Base-by-base conservation (phyloP, 1,284 basidiomycete species). In the Mycena sp. region DNA sequence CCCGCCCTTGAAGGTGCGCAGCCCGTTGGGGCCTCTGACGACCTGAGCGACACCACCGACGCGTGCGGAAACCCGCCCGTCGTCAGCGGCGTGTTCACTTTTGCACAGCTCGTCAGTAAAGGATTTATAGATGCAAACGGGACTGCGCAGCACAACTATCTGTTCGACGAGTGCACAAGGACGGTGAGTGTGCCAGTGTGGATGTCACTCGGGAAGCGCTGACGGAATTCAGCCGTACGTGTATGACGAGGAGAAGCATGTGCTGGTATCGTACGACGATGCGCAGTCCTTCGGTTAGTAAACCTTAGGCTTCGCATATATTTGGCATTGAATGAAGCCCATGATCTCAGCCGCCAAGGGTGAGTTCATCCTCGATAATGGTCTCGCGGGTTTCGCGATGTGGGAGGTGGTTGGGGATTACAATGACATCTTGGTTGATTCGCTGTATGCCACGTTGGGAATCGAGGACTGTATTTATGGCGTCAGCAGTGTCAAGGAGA, bases 361-460 rank as follows among this genome's bases (percentile, higher is more conserved):
- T 14, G 70, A 77, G 26, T 90, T 80, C 70, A 86, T 91, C 69
- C 80, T 79, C 58, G 67, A 73, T 14, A 69, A 74, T 16, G 82
- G 80, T 10, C 77, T 91, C n/a, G 80, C 74, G 28, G 89, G 89
- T 17, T 90, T 87, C 68, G 81, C 87, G n/a, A 81, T 89, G 76
- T 91, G 87, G 81, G 85, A 91, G 71, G 80, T 83, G 28, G 85
- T 82, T 43, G 86, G 87, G 10, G 89, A 90, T 74, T 81, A 76
- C 64, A 72, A 85, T 21, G 81, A 87, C 70, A 79, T 83, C 28
- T 80, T 91, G 29, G 71, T 90, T 51, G 76, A 85, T 65, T 79
- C 88, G 14, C 87, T 91, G 67, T 73, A 64, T 32, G 10, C 53
- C 6, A 48, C 61, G 23, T 61, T 61, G 57, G 62, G 62, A 5